Evolutionary conservation across 306 rosid genomes (phyloP).

Genomic region (Trifolium repens): DNA sequence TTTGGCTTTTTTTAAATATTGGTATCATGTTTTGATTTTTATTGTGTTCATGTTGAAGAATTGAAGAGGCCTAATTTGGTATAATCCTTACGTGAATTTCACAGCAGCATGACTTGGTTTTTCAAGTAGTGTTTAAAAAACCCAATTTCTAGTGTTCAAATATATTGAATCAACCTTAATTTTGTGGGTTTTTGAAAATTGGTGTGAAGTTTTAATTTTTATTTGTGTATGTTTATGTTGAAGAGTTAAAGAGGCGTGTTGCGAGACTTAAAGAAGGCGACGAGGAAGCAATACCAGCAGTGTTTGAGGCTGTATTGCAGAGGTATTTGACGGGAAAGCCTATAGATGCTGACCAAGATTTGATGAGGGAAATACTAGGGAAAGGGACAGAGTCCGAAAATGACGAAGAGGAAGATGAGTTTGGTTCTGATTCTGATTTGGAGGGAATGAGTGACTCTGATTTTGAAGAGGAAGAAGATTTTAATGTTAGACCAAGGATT

Average conservation of each 20-base stretch:
- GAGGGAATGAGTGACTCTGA: conserved; percentile 42
- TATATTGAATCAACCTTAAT: neutral
- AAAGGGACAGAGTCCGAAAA: conserved; percentile 36
- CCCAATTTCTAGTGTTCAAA: neutral
- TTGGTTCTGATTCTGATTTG: conserved; percentile 40
- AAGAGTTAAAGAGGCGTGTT: conserved; percentile 68
- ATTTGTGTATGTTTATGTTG: neutral
- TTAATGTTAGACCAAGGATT: conserved; percentile 44
- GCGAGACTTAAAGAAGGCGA: conserved; percentile 64
- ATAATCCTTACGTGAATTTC: neutral
- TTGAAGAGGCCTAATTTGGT: neutral
- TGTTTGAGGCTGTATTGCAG: conserved; percentile 77
- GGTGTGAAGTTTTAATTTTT: neutral
- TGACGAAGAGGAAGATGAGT: conserved; percentile 27
- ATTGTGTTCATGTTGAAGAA: neutral
- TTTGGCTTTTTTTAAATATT: neutral
- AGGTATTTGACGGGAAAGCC: conserved; percentile 62
- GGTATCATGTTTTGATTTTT: neutral
- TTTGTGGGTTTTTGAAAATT: neutral
- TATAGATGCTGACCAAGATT: conserved; percentile 56
- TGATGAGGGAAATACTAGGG: conserved; percentile 66
- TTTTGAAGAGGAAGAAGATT: conserved; percentile 22
- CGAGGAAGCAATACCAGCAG: conserved; percentile 59
- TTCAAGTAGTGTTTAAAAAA: neutral
- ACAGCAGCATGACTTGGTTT: neutral